Evolutionary conservation across 2,329 filamentous ascomycete genomes (phyloP).

Genomic region (Calonectria henricotiae): DNA sequence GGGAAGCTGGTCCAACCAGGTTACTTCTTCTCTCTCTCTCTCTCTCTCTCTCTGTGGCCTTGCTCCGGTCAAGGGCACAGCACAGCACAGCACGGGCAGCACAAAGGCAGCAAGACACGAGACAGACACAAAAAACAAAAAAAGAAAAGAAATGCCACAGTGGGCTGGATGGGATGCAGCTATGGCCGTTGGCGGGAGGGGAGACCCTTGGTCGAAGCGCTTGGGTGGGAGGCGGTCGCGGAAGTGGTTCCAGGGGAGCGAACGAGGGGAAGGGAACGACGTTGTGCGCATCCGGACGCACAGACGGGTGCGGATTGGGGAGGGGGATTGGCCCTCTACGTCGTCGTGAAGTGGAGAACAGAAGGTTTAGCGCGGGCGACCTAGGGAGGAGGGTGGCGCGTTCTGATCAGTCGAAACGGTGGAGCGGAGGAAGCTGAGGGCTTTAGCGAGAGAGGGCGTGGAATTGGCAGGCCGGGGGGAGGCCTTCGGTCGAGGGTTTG

Average conservation of each 20-base stretch:
- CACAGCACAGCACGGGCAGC: constrained; percentile 14
- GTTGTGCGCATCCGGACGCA: constrained; percentile 31
- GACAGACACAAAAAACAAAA: neutral
- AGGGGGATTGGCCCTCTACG: constrained; percentile 15
- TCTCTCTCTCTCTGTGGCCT: neutral
- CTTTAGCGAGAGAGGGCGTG: constrained; percentile 9
- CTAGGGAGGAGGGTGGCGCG: constrained; percentile 29
- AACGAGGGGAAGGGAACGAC: constrained; percentile 22
- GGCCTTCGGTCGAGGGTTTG: constrained; percentile 2
- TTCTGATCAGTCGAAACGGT: constrained; percentile 35
- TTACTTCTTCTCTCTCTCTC: neutral
- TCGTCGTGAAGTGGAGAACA: constrained; percentile 9
- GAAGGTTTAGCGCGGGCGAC: constrained; percentile 27
- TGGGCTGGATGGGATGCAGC: constrained; percentile 22
- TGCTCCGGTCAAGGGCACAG: constrained; percentile 2
- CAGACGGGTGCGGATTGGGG: constrained; percentile 32
- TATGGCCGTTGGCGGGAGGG: constrained; percentile 20
- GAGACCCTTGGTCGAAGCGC: constrained; percentile 32
- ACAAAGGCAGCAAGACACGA: constrained; percentile 8
- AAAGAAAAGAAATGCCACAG: constrained; percentile 19
- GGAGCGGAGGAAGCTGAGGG: constrained; percentile 36
- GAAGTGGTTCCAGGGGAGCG: constrained; percentile 24
- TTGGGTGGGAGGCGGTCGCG: constrained; percentile 29
- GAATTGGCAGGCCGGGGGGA: constrained; percentile 22
- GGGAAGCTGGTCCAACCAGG: constrained; percentile 21